These are phyloP conservation scores for Penicillium palitans DNA, from an alignment of 2,329 filamentous ascomycete genomes.

Conservation along the genomic window DNA sequence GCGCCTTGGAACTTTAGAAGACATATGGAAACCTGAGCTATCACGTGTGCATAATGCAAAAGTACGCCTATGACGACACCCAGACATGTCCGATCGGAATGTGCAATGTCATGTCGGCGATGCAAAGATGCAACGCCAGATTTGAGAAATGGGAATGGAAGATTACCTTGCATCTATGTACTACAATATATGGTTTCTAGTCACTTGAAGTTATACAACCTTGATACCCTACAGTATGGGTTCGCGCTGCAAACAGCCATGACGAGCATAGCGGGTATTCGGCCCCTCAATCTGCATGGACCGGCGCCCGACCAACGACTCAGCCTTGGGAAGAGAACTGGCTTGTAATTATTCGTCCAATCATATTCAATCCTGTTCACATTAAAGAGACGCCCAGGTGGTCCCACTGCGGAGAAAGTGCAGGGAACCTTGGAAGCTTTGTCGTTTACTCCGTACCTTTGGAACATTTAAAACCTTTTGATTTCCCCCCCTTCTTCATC, in stretches of 20 bases:
- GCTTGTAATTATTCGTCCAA: not conserved
- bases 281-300: not conserved
- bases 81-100: not conserved
- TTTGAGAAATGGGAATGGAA: not conserved
- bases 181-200: not conserved
- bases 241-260: not conserved
- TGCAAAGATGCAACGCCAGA: not conserved
- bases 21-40: not conserved
- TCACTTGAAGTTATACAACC: not conserved
- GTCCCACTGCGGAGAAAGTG: not conserved
- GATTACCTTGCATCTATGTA: not conserved
- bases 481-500: not conserved
- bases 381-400: not conserved
- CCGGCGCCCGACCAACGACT: not conserved
- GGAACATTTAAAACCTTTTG: conserved; percentile 3
- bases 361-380: not conserved
- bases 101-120: not conserved
- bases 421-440: not conserved
- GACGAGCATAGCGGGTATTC: not conserved
- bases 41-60: not conserved
- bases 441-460: not conserved
- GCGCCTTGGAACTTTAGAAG: not conserved
- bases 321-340: not conserved
- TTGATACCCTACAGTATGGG: not conserved
- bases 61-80: not conserved